These are phyloP conservation scores for Monilinia fructigena DNA, from an alignment of 2,329 filamentous ascomycete species.

Conservation along the genomic window DNA sequence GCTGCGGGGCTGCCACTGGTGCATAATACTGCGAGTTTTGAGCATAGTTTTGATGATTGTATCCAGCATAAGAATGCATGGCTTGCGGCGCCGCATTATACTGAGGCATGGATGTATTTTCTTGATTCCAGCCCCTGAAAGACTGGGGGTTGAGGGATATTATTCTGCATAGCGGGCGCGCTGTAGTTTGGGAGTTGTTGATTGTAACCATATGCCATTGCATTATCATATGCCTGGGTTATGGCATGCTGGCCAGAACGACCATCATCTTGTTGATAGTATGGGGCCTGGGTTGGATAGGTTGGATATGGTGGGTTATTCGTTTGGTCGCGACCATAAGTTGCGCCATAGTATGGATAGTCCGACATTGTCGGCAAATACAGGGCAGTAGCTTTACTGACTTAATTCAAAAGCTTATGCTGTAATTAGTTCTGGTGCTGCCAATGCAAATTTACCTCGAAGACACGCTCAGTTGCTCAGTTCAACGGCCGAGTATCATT, in stretches of 20 bases:
- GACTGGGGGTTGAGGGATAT: slow-evolving; percentile 36
- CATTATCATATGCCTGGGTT: slow-evolving; percentile 33
- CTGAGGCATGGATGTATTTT: slow-evolving; percentile 30
- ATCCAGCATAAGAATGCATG: slow-evolving; percentile 30
- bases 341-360: slow-evolving; percentile 47
- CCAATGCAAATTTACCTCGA: slow-evolving; percentile 24
- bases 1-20: slow-evolving; percentile 14
- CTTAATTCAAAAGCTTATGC: neutral
- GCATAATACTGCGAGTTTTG: slow-evolving; percentile 27
- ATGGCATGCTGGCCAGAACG: slow-evolving; percentile 31
- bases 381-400: slow-evolving; percentile 8
- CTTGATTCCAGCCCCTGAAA: slow-evolving; percentile 40
- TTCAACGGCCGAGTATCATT: slow-evolving; percentile 31
- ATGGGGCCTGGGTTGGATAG: slow-evolving; percentile 31
- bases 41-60: slow-evolving; percentile 31
- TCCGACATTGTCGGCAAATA: slow-evolving; percentile 45
- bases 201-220: slow-evolving; percentile 38
- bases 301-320: slow-evolving; percentile 34
- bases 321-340: slow-evolving; percentile 34
- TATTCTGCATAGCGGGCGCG: slow-evolving; percentile 32
- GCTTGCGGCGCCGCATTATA: slow-evolving; percentile 28
- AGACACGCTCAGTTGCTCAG: slow-evolving; percentile 29
- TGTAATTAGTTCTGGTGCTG: slow-evolving; percentile 16
- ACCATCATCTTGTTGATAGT: slow-evolving; percentile 33
- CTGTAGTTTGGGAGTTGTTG: slow-evolving; percentile 34